phyloP scores from a whole-genome alignment of 371 early-diverging fungal species.

The Mortierella sp. region DNA sequence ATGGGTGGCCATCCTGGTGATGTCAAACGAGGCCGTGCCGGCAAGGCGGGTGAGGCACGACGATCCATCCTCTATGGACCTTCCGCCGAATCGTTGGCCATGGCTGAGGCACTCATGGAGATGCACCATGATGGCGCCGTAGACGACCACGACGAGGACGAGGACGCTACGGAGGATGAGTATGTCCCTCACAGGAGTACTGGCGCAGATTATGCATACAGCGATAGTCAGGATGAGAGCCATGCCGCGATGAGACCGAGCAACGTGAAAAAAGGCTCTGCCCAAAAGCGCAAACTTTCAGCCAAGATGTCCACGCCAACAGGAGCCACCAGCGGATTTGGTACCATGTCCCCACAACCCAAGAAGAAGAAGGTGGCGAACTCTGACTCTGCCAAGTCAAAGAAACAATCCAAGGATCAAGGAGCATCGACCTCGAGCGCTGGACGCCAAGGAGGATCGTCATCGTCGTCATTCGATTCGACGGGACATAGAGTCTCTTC shows the following conservation, averaged over 20 bases:
- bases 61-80: neutral
- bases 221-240: conserved; percentile 5
- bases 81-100: neutral
- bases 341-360: neutral
- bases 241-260: too few species aligned
- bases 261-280: too few species aligned
- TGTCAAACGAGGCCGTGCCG: neutral
- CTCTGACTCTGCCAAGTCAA: neutral
- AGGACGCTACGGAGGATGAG: conserved; percentile 1
- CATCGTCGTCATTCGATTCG: neutral
- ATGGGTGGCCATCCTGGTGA: neutral
- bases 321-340: neutral
- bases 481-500: conserved; percentile 4
- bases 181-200: neutral
- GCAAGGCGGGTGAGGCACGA: neutral
- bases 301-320: neutral
- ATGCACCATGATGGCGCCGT: conserved; percentile 2
- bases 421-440: neutral
- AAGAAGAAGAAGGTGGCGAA: conserved; percentile 1
- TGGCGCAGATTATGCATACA: neutral
- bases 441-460: conserved; percentile 4
- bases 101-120: conserved; percentile 6
- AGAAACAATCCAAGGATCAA: neutral
- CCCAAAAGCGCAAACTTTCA: neutral
- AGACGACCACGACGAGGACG: conserved; percentile 5